phyloP scores from a whole-genome alignment of 768 basidiomycete species.

The Lepiota subincarnata region DNA sequence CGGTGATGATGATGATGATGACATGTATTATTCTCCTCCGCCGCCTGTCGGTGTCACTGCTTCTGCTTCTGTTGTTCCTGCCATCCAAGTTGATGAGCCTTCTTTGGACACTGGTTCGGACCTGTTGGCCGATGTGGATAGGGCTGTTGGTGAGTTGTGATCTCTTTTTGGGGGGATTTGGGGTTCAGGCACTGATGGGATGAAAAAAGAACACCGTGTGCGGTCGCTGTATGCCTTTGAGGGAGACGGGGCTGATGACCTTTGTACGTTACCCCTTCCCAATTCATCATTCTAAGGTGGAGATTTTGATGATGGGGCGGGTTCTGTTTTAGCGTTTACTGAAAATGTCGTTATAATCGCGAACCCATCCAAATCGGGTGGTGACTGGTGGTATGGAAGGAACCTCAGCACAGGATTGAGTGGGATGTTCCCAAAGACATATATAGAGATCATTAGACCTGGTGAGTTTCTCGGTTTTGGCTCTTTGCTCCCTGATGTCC shows the following conservation, averaged over 20 bases:
- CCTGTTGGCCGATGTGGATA: constrained; percentile 71
- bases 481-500: not conserved
- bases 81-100: constrained; percentile 53
- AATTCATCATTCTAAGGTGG: not conserved
- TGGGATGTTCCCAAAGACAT: constrained; percentile 90
- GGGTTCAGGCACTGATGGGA: constrained; percentile 7
- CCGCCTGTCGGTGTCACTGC: not conserved
- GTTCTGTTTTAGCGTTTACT: constrained; percentile 54
- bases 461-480: constrained; percentile 41
- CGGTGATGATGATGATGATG: constrained; percentile 48
- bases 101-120: constrained; percentile 38
- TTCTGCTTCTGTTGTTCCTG: constrained; percentile 37
- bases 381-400: constrained; percentile 94
- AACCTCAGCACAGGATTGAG: constrained; percentile 56
- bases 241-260: constrained; percentile 84
- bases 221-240: constrained; percentile 82
- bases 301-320: not conserved
- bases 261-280: constrained; percentile 50
- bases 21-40: constrained; percentile 16
- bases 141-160: constrained; percentile 46
- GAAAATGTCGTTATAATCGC: constrained; percentile 76
- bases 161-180: not conserved
- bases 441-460: constrained; percentile 68
- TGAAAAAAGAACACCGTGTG: constrained; percentile 60
- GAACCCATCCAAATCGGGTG: constrained; percentile 79